phyloP scores from a whole-genome alignment of 805 yeast species.

The Zygosaccharomyces rouxii region DNA sequence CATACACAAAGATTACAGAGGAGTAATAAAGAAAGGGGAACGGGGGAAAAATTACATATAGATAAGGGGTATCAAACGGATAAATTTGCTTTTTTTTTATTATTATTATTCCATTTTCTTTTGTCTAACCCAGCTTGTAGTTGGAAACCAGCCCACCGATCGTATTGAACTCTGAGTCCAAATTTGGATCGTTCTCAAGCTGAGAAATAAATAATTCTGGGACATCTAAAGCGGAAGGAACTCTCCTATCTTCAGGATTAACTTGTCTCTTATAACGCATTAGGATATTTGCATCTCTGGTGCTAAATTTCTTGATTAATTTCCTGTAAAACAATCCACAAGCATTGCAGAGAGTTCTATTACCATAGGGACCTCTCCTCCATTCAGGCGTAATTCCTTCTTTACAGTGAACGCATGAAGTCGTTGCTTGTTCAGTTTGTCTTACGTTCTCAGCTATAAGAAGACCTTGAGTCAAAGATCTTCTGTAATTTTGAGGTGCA shows the following conservation, averaged over 20 bases:
- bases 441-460: constrained; percentile 14
- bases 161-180: constrained; percentile 17
- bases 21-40: neutral
- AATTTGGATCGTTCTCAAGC: constrained; percentile 12
- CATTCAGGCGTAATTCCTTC: constrained; percentile 75
- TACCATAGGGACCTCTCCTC: constrained; percentile 86
- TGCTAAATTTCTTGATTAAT: constrained; percentile 40
- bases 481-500: constrained; percentile 8
- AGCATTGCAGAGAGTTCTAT: constrained; percentile 82
- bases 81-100: neutral
- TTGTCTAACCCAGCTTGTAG: constrained; percentile 2
- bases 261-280: constrained; percentile 29
- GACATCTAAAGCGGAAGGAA: constrained; percentile 26
- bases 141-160: constrained; percentile 9
- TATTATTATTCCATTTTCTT: neutral
- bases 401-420: constrained; percentile 64
- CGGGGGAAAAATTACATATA: neutral
- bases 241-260: constrained; percentile 30
- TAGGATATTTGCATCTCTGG: constrained; percentile 28
- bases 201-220: constrained; percentile 24
- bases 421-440: constrained; percentile 15
- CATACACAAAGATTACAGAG: neutral
- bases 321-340: constrained; percentile 79
- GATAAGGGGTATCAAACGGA: neutral
- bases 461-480: constrained; percentile 15